phyloP scores from a whole-genome alignment of 2,329 filamentous ascomycete species.

The Ramularia endophylla region DNA sequence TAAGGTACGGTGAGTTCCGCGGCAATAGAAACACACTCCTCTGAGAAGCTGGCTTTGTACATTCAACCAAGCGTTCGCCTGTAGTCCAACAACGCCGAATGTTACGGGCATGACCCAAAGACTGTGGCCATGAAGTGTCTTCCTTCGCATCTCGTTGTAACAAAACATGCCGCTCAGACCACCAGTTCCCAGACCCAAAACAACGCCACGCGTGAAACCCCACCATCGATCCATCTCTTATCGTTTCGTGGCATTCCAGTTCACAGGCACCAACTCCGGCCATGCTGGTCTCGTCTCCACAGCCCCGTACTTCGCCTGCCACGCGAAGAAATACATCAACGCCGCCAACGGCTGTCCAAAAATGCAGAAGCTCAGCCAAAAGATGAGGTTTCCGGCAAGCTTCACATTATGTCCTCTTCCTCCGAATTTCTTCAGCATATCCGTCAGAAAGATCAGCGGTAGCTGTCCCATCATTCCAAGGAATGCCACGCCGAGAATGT shows the following conservation, averaged over 20 bases:
- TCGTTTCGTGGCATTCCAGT: slow-evolving; percentile 7
- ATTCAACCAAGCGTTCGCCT: no score
- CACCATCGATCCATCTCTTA: no score
- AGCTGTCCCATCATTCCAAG: slow-evolving; percentile 90
- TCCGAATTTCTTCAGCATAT: slow-evolving; percentile 67
- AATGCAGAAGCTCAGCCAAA: slow-evolving; percentile 94
- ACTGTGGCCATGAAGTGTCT: no score
- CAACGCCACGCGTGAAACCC: no score
- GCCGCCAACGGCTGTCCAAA: slow-evolving; percentile 92
- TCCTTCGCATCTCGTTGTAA: no score
- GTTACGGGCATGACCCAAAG: no score
- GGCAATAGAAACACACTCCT: no score
- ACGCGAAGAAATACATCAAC: slow-evolving; percentile 93
- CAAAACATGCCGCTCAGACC: no score
- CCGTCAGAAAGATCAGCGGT: slow-evolving; percentile 76
- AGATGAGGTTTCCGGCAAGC: slow-evolving; percentile 84
- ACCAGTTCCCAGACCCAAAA: no score
- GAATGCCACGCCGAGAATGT: slow-evolving; percentile 71
- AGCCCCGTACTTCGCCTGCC: slow-evolving; percentile 89
- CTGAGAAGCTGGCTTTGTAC: no score
- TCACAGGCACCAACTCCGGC: slow-evolving; percentile 15
- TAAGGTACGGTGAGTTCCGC: no score
- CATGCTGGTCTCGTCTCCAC: slow-evolving; percentile 17
- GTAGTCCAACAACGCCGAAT: no score
- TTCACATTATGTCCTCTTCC: slow-evolving; percentile 63